These are phyloP conservation scores for Prinsepia uniflora DNA, from an alignment of 306 rosid species.

Conservation along the genomic window DNA sequence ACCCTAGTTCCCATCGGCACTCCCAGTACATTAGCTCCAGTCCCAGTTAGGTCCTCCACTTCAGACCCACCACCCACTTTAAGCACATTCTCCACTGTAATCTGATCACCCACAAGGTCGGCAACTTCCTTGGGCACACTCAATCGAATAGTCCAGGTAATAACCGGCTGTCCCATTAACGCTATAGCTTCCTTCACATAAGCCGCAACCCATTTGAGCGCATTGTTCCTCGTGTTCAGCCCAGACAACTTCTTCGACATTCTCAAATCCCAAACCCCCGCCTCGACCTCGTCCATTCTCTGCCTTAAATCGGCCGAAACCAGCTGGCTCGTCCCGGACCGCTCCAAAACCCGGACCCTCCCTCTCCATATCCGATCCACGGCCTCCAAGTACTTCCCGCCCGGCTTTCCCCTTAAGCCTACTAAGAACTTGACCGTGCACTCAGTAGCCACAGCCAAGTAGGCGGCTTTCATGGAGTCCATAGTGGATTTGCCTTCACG, in stretches of 20 bases:
- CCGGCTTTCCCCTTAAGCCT: slow-evolving; percentile 19
- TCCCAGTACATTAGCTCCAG: neutral
- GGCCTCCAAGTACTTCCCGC: slow-evolving; percentile 41
- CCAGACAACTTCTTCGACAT: slow-evolving; percentile 38
- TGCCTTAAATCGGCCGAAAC: slow-evolving; percentile 37
- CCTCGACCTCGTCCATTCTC: slow-evolving; percentile 50
- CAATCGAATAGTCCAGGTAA: slow-evolving; percentile 32
- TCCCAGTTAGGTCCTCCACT: neutral
- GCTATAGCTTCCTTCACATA: slow-evolving; percentile 60
- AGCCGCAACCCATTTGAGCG: slow-evolving; percentile 34
- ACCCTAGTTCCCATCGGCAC: no score
- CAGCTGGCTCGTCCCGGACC: slow-evolving; percentile 25
- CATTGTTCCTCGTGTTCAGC: slow-evolving; percentile 48
- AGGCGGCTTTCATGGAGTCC: slow-evolving; percentile 50
- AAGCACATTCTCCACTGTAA: neutral
- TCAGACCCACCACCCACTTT: neutral
- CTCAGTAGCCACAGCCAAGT: slow-evolving; percentile 67
- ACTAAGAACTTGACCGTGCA: slow-evolving; percentile 53
- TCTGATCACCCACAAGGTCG: neutral
- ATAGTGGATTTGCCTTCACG: slow-evolving; percentile 14
- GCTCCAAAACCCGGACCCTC: slow-evolving; percentile 31
- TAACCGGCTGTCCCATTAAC: slow-evolving; percentile 48
- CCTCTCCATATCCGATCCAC: slow-evolving; percentile 61
- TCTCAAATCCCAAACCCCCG: slow-evolving; percentile 44
- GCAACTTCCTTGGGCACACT: neutral